Evolutionary conservation across 2,329 filamentous ascomycete species (phyloP).

Genomic region (Cercospora sp.): DNA sequence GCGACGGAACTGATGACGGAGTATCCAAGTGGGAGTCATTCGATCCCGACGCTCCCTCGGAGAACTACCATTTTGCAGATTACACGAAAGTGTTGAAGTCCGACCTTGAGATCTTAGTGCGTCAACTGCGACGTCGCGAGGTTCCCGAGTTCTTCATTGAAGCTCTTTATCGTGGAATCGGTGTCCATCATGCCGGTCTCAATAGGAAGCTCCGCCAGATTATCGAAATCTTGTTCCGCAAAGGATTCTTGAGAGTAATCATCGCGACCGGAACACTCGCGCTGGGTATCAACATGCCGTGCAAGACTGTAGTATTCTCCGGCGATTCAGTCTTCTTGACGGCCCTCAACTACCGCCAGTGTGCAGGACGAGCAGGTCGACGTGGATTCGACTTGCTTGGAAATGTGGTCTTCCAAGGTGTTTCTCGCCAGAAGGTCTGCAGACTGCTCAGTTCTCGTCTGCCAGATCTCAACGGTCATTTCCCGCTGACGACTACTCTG

Average conservation of each 20-base stretch:
- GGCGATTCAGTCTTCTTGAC: conserved; percentile 73
- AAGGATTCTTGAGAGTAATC: conserved; percentile 68
- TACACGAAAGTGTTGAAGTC: conserved; percentile 57
- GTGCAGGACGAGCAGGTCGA: conserved; percentile 73
- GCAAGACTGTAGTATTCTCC: conserved; percentile 75
- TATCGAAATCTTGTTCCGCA: conserved; percentile 73
- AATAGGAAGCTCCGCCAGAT: conserved; percentile 73
- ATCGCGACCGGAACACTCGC: conserved; percentile 75
- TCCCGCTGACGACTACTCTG: conserved; percentile 72
- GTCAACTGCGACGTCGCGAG: conserved; percentile 53
- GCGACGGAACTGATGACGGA: conserved; percentile 59
- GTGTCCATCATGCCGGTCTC: conserved; percentile 77
- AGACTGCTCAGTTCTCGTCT: conserved; percentile 71
- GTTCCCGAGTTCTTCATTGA: conserved; percentile 57
- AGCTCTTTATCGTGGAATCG: conserved; percentile 67
- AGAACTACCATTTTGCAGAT: conserved; percentile 67
- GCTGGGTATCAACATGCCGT: conserved; percentile 81
- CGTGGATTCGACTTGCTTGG: conserved; percentile 78
- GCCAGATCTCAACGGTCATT: conserved; percentile 74
- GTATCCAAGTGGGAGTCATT: conserved; percentile 62
- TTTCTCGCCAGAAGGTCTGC: conserved; percentile 61
- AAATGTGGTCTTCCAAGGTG: conserved; percentile 75
- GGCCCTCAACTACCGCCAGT: conserved; percentile 74
- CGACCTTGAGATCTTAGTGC: conserved; percentile 60
- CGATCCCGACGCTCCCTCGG: conserved; percentile 63